phyloP scores from a whole-genome alignment of 306 rosid species.

The Medicago truncatula region MtrunA17r5.0-ANR NC_053045.1:32865501-32866000 shows the following conservation, averaged over 20 bases:
- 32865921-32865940: slow-evolving; percentile 20
- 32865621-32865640: no score
- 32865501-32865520: neutral
- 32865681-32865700: neutral
- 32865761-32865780: neutral
- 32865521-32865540: neutral
- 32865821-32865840: no score
- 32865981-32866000: slow-evolving; percentile 88
- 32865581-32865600: neutral
- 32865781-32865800: no score
- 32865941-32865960: slow-evolving; percentile 60
- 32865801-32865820: no score
- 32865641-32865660: no score
- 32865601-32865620: neutral
- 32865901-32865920: slow-evolving; percentile 30
- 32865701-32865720: neutral
- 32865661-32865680: slow-evolving; percentile 13
- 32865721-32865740: slow-evolving; percentile 13
- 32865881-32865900: slow-evolving; percentile 33
- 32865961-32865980: slow-evolving; percentile 95
- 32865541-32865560: slow-evolving; percentile 11
- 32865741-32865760: slow-evolving; percentile 7
- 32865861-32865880: no score
- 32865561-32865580: neutral
- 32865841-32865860: no score